Conservation (phyloP, 148 eudicot genomes). For the Rhododendron ferrugineum region DNA sequence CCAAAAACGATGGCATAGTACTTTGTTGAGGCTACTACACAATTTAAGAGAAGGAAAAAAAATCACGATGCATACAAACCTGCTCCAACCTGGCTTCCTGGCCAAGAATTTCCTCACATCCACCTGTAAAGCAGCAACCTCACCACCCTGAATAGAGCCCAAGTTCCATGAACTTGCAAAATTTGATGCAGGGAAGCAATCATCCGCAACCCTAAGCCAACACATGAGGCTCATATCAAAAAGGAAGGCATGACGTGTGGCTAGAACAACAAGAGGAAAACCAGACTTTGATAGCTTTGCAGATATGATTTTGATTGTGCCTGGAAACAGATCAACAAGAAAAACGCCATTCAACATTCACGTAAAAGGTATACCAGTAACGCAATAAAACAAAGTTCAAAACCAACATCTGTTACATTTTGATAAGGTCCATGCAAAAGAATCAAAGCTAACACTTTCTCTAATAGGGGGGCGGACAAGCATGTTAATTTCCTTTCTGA, state of each 20-base stretch:
- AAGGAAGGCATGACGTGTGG: conserved; percentile 90
- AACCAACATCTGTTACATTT: background rate
- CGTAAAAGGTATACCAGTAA: background rate
- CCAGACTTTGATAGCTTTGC: conserved; percentile 81
- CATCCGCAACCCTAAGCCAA: conserved; percentile 97
- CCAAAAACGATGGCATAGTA: background rate
- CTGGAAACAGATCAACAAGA: conserved; percentile 28
- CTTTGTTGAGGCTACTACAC: background rate
- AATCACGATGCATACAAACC: conserved; percentile 34
- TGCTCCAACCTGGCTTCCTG: conserved; percentile 94
- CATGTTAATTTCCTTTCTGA: background rate
- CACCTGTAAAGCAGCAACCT: conserved; percentile 84
- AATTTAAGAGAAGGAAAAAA: background rate
- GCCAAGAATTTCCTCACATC: conserved; percentile 89
- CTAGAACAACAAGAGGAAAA: conserved; percentile 72
- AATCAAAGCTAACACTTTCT: background rate
- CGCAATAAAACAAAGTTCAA: background rate
- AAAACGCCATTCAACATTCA: conserved; percentile 8
- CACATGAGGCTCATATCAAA: conserved; percentile 84
- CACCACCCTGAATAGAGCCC: conserved; percentile 83
- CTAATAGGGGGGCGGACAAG: background rate
- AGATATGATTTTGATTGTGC: conserved; percentile 64
- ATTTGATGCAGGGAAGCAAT: conserved; percentile 85
- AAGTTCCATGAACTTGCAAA: conserved; percentile 86
- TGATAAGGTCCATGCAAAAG: background rate